A percentile compares a stretch with the other conserved stretches of the same genome.
phyloP scores from a whole-genome alignment of 1,284 basidiomycete genomes.

The Athelia sp. region DNA sequence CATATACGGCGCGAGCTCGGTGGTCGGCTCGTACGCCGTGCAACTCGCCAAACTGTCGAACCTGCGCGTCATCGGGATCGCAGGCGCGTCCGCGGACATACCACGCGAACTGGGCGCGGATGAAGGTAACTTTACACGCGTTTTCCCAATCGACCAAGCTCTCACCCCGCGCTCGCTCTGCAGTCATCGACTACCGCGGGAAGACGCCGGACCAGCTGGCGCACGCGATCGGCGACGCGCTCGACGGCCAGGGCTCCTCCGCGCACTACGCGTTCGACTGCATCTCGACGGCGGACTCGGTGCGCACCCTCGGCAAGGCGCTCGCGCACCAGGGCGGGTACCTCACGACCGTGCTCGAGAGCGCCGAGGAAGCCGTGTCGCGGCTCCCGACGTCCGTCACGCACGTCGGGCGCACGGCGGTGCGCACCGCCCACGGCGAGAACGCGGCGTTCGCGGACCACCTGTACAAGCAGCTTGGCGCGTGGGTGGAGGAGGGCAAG shows the following conservation, averaged over 20 bases:
- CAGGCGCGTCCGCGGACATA: slow-evolving; percentile 14
- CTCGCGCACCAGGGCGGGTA: not conserved
- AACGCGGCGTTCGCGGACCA: not conserved
- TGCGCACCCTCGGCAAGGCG: not conserved
- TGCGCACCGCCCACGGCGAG: not conserved
- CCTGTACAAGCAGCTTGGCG: no score
- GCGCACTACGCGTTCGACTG: not conserved
- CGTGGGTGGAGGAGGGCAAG: no score
- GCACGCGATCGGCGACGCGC: not conserved
- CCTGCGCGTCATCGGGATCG: slow-evolving; percentile 23
- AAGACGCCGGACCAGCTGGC: slow-evolving; percentile 5
- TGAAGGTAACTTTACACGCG: no score
- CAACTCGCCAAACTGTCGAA: slow-evolving; percentile 24
- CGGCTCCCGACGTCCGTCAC: no score
- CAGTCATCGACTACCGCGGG: slow-evolving; percentile 21
- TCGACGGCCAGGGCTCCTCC: not conserved
- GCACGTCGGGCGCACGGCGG: not conserved
- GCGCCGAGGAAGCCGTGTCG: not conserved
- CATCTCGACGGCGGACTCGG: not conserved
- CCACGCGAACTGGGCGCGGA: slow-evolving; percentile 18
- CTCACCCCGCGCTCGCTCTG: no score
- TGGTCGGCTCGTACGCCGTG: slow-evolving; percentile 25
- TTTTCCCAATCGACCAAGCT: no score
- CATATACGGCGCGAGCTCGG: slow-evolving; percentile 25
- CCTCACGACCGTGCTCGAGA: not conserved